Base-by-base conservation (phyloP, 1,139 yeast genomes). In the Geotrichum aggregatum region DNA sequence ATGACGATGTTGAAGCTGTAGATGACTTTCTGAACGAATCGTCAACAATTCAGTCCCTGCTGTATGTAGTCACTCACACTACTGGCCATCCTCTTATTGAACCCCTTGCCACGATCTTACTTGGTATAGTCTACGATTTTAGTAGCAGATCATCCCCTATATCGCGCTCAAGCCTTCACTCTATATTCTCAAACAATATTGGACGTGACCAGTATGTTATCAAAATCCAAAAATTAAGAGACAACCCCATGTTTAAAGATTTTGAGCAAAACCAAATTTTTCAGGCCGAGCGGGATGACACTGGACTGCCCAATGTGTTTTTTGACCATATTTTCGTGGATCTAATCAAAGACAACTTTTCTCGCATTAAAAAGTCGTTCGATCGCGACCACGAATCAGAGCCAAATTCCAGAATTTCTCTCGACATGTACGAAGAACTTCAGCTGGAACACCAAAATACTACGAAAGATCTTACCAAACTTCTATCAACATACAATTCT, bases 221-320 rank as follows among this genome's bases (percentile, higher is more conserved):
- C 45, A 83, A 84, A 59, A 77, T 92, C 5, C 80, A 81, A 51
- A 88, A 86, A 62, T 82, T 94, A 60, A 79, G 81, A 56, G 85
- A 85, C 45, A 74, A 76, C 54, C 68, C 77, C 0, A 66, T 71
- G 10, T 82, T 88, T 63, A 75, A 77, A 18, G 77, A 78, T 47
- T 84, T 80, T 59, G 79, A 76, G 10, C 75, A 75, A 4, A 70
- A 70, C 31, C 70, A 71, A 36, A 66, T 74, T 35, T 65, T 77
- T 26, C 71, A 73, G 28, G 77, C 82, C 1, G 70, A 71, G 5
- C 77, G 79, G 56, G 95, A 88, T 64, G 83, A 80, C 2, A 82
- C 95, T 1, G 98, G 98, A 1, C 74, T 91, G 38, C 98, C 98
- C 0, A 80, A 82, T 54, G 87, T 91, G 1, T 88, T 78, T 60